Conservation (phyloP, 805 yeast species). For the Zygoascus tannicola region DNA sequence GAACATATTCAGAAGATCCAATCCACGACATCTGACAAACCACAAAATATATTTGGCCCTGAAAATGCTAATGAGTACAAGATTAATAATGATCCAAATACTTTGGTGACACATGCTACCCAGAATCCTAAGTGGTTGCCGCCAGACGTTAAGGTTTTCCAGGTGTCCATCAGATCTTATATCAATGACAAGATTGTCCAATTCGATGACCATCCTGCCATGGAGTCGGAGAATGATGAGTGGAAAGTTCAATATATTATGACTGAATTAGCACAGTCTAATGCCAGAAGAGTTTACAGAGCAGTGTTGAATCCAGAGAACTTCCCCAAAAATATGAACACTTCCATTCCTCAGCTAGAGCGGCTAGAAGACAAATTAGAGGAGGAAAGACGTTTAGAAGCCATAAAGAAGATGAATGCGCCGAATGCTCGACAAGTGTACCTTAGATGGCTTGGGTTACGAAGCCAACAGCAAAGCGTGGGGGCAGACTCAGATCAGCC, state of each 20-base stretch:
- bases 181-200: slow-evolving; percentile 19
- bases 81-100: slow-evolving; percentile 11
- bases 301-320: neutral
- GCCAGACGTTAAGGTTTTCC: slow-evolving; percentile 18
- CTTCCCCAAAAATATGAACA: neutral
- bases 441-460: slow-evolving; percentile 27
- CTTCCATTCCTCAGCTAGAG: slow-evolving; percentile 17
- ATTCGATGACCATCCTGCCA: slow-evolving; percentile 20
- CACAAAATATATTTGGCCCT: neutral
- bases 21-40: slow-evolving; percentile 6
- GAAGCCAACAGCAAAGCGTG: slow-evolving; percentile 18
- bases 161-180: slow-evolving; percentile 13
- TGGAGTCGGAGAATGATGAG: slow-evolving; percentile 16
- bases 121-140: slow-evolving; percentile 11
- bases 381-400: slow-evolving; percentile 17
- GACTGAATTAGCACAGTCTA: slow-evolving; percentile 17
- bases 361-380: slow-evolving; percentile 18
- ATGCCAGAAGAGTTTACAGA: slow-evolving; percentile 9
- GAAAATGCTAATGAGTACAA: neutral
- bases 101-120: slow-evolving; percentile 13
- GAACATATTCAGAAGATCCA: slow-evolving; percentile 19
- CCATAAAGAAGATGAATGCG: slow-evolving; percentile 19
- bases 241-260: slow-evolving; percentile 32
- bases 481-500: slow-evolving; percentile 12
- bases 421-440: slow-evolving; percentile 21